Evolutionary conservation across 257 asterid genomes (phyloP).

Genomic region (Rauvolfia tetraphylla): DNA sequence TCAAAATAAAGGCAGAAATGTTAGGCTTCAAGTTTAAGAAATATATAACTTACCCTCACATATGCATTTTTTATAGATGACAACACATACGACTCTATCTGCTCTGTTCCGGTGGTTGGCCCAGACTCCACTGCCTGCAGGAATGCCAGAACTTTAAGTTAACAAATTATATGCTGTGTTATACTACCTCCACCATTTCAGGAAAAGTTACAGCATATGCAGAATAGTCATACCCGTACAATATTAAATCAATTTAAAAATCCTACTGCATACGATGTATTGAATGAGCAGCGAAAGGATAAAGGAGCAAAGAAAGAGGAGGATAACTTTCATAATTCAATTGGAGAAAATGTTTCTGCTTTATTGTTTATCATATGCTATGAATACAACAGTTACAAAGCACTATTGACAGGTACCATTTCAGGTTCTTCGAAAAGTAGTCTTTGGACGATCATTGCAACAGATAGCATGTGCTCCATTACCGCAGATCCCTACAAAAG

Average conservation of each 20-base stretch:
- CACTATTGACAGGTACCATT: conserved; percentile 42
- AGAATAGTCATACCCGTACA: background rate
- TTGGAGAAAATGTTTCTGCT: background rate
- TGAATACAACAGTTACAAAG: background rate
- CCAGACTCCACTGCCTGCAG: conserved; percentile 63
- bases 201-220: background rate
- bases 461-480: conserved; percentile 72
- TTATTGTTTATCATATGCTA: background rate
- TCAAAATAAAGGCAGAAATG: background rate
- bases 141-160: conserved; percentile 12
- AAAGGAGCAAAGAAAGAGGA: background rate
- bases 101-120: conserved; percentile 67
- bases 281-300: background rate
- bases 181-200: background rate
- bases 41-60: conserved; percentile 54
- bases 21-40: background rate
- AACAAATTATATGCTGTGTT: background rate
- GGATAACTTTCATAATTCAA: background rate
- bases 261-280: background rate
- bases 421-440: conserved; percentile 95
- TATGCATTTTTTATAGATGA: conserved; percentile 83
- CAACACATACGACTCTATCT: conserved; percentile 74
- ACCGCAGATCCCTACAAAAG: conserved; percentile 55
- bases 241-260: background rate
- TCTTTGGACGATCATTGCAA: conserved; percentile 82